Conservation (phyloP, 371 early-diverging fungal species). For the Lichtheimia ramosa region DNA sequence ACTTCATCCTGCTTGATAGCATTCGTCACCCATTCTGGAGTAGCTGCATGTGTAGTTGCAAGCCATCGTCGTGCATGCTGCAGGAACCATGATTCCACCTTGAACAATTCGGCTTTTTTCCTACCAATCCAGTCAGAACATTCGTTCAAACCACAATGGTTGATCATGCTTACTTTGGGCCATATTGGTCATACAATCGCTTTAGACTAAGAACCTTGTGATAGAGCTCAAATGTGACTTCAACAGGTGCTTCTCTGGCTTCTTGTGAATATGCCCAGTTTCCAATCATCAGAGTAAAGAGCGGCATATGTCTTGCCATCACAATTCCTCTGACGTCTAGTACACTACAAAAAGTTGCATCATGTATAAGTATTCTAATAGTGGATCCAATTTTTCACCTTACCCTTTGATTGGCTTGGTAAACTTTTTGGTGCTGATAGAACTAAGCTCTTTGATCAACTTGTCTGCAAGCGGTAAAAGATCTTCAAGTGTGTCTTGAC, state of each 20-base stretch:
- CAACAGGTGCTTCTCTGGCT: conserved; percentile 45
- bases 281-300: conserved; percentile 54
- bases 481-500: conserved; percentile 26
- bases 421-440: conserved; percentile 39
- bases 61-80: conserved; percentile 63
- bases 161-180: conserved; percentile 34
- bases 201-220: conserved; percentile 51
- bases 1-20: conserved; percentile 68
- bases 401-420: conserved; percentile 48
- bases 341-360: conserved; percentile 13
- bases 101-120: conserved; percentile 51
- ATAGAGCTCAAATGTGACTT: conserved; percentile 51
- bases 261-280: conserved; percentile 49
- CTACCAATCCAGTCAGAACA: conserved; percentile 7
- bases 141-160: background rate
- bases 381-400: background rate
- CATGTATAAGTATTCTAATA: too few relatives aligned
- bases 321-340: conserved; percentile 45
- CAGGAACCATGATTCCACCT: conserved; percentile 67
- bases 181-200: conserved; percentile 48
- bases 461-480: conserved; percentile 49
- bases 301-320: conserved; percentile 54
- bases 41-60: conserved; percentile 51
- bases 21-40: conserved; percentile 63
- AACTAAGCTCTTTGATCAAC: conserved; percentile 41